Percentiles rank a stretch among this genome's conserved stretches.
These are phyloP conservation scores for Puccinia hordei DNA, from an alignment of 1,284 basidiomycete genomes.

Conservation along the genomic window DNA sequence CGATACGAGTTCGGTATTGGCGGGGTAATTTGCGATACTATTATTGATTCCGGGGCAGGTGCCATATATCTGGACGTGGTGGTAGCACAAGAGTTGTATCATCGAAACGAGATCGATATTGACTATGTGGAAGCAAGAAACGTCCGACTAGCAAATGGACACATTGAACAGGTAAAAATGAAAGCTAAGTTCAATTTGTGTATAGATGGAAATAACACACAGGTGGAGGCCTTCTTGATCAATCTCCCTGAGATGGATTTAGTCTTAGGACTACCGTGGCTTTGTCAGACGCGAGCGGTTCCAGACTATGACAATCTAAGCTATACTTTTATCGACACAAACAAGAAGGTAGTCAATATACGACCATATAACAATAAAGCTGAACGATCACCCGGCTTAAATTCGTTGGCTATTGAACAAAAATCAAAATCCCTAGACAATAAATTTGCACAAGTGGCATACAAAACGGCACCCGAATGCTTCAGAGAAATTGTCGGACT, in stretches of 20 bases:
- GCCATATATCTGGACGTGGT: background rate
- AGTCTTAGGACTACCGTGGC: slow-evolving; percentile 10
- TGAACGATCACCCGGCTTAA: no score
- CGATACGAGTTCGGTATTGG: background rate
- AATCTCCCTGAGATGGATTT: background rate
- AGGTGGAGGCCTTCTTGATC: background rate
- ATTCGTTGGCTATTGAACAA: no score
- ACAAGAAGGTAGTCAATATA: background rate
- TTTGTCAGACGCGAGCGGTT: background rate
- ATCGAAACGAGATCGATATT: background rate
- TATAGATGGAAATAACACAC: background rate
- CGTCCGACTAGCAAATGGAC: slow-evolving; percentile 1
- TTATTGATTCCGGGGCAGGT: slow-evolving; percentile 18
- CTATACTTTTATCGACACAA: background rate
- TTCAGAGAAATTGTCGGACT: background rate
- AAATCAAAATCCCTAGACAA: background rate
- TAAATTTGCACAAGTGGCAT: background rate
- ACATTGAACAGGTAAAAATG: background rate
- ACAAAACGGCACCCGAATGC: background rate
- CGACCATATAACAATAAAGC: background rate
- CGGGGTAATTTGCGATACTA: background rate
- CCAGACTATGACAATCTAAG: background rate
- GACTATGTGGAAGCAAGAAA: no score
- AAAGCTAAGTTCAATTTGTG: background rate
- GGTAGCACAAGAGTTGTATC: background rate